phyloP scores from a whole-genome alignment of 768 basidiomycete species.

The Boletus vermiculosoides region DNA sequence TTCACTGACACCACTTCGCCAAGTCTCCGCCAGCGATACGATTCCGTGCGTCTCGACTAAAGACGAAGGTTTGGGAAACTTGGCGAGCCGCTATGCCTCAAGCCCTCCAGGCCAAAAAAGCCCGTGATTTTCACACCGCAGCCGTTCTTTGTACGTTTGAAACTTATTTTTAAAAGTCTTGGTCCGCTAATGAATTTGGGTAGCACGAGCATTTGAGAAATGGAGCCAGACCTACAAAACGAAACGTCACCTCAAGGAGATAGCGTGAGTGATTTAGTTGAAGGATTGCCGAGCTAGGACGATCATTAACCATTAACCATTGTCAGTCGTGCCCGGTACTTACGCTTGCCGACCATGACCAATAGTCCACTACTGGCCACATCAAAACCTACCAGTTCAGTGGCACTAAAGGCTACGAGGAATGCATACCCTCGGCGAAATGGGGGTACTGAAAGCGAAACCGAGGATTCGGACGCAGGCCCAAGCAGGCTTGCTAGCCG shows the following conservation, averaged over 20 bases:
- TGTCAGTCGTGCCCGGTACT: constrained; percentile 73
- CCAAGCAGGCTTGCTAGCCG: constrained; percentile 26
- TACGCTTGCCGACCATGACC: constrained; percentile 63
- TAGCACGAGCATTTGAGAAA: constrained; percentile 54
- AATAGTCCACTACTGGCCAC: constrained; percentile 35
- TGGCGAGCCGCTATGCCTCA: constrained; percentile 74
- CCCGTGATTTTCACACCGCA: constrained; percentile 57
- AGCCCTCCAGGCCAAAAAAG: constrained; percentile 62
- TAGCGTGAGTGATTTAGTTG: constrained; percentile 60
- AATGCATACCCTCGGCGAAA: constrained; percentile 32
- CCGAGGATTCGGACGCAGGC: constrained; percentile 33
- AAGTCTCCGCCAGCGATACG: constrained; percentile 79
- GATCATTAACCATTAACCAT: constrained; percentile 31
- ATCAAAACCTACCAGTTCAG: constrained; percentile 29
- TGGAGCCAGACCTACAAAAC: constrained; percentile 72
- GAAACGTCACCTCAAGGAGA: constrained; percentile 74
- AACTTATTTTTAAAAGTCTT: neutral
- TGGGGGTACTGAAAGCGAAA: constrained; percentile 27
- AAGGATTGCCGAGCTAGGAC: constrained; percentile 12
- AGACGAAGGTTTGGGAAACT: constrained; percentile 56
- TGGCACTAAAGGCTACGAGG: constrained; percentile 30
- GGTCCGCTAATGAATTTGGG: constrained; percentile 9
- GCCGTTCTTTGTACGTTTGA: constrained; percentile 54
- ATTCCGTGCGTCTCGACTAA: constrained; percentile 63
- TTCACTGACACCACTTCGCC: constrained; percentile 10